phyloP scores from a whole-genome alignment of 2,329 filamentous ascomycete genomes.

The Colletotrichum lini region DNA sequence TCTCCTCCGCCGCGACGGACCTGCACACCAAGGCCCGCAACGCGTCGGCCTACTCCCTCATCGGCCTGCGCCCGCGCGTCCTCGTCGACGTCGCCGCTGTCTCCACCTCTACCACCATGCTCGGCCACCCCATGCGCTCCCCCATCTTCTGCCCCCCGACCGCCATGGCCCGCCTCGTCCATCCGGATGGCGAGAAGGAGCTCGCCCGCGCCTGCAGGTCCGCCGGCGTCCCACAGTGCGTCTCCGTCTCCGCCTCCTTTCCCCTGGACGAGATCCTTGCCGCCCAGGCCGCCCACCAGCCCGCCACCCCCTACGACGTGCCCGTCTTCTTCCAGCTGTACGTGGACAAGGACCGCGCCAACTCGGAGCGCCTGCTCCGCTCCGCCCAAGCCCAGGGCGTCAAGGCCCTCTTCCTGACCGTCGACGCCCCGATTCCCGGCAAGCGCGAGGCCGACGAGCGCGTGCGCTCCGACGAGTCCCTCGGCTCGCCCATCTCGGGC shows the following conservation, averaged over 20 bases:
- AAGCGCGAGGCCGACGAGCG: conserved; percentile 67
- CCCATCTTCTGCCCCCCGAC: conserved; percentile 77
- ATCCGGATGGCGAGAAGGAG: conserved; percentile 71
- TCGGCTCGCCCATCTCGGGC: conserved; percentile 65
- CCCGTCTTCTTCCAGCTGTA: conserved; percentile 73
- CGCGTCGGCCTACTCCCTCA: conserved; percentile 65
- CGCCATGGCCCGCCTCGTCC: conserved; percentile 74
- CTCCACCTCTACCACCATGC: conserved; percentile 65
- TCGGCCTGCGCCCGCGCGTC: conserved; percentile 72
- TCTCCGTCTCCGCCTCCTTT: conserved; percentile 74
- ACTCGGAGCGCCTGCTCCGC: conserved; percentile 64
- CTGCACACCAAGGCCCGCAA: conserved; percentile 71
- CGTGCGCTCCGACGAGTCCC: conserved; percentile 62
- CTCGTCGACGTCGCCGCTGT: conserved; percentile 69
- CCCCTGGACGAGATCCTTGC: conserved; percentile 65
- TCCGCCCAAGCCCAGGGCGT: conserved; percentile 62
- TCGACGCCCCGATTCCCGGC: conserved; percentile 70
- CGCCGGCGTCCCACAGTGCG: conserved; percentile 69
- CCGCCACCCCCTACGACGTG: conserved; percentile 45
- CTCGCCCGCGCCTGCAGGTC: conserved; percentile 42
- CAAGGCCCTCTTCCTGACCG: conserved; percentile 70
- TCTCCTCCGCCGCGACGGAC: conserved; percentile 76
- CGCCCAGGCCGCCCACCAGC: conserved; percentile 22
- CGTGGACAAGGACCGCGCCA: conserved; percentile 68
- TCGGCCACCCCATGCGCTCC: conserved; percentile 65